These are phyloP conservation scores for Thymus mandschuricus DNA, from an alignment of 257 asterid species.

Conservation along the genomic window DNA sequence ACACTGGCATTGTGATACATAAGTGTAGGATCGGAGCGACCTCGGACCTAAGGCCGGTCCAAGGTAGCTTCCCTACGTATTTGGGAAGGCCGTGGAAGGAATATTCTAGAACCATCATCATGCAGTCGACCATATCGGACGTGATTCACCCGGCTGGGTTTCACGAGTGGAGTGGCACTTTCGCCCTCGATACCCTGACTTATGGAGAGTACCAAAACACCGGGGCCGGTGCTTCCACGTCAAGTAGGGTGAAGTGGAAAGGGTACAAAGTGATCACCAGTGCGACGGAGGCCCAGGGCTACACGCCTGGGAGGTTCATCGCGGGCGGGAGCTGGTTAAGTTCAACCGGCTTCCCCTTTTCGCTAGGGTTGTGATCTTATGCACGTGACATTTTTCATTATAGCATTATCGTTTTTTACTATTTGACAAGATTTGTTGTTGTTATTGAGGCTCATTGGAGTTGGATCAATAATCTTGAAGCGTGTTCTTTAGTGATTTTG, in stretches of 20 bases:
- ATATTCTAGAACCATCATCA: conserved; percentile 64
- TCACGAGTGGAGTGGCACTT: conserved; percentile 66
- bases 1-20: conserved; percentile 69
- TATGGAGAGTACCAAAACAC: conserved; percentile 62
- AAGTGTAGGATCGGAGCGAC: conserved; percentile 62
- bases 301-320: conserved; percentile 53
- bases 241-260: conserved; percentile 57
- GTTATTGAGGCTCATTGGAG: not conserved
- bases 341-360: conserved; percentile 61
- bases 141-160: conserved; percentile 62
- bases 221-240: conserved; percentile 64
- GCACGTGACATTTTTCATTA: too few species aligned
- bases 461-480: not conserved
- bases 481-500: not conserved
- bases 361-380: conserved; percentile 42
- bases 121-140: conserved; percentile 59
- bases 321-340: conserved; percentile 68
- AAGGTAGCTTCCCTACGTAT: conserved; percentile 47
- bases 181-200: conserved; percentile 55
- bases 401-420: not conserved
- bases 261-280: conserved; percentile 66
- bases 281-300: conserved; percentile 59
- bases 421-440: not conserved
- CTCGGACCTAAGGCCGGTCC: conserved; percentile 53
- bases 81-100: conserved; percentile 69